Base-by-base conservation (phyloP, 345 rosid species). In the Aquilaria yunnanensis region DNA sequence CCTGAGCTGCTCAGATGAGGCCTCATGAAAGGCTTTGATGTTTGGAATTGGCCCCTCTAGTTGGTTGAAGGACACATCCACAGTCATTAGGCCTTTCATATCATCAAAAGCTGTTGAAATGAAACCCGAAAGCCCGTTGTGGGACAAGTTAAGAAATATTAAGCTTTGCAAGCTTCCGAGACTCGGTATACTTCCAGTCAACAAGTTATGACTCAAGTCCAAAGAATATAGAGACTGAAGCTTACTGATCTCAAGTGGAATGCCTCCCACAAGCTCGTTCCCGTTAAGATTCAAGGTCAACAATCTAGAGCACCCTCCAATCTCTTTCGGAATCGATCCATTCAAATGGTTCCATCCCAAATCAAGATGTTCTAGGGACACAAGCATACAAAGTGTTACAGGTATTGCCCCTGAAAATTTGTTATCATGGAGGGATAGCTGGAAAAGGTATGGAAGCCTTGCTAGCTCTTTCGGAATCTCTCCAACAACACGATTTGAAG, bases 191-290 rank as follows among this genome's bases (percentile, higher is more conserved):
- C 49, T 55, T 23, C 63, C 78, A 2, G 56, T 50, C 11, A 73
- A 34, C 8, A 13, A 12, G 33, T 74, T 70, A 9, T 57, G 29
- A 64, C 86, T 79, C 54, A 82, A 64, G 70, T 82, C 81, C 59
- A 3, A 48, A 67, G 56, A 16, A 30, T 62, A 47, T 12, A 72
- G 59, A 2, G 62, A 61, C 16, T 2, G 29, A 14, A 66, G 48
- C 4, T 34, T 56, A 2, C 70, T 48, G 4, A 72, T 23, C 29
- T 62, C 67, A 4, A 14, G 30, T 0, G 75, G 71, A 51, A 72
- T 61, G 23, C 12, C 14, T 37, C 5, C n/a, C 63, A 8, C 9
- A 5, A 51, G 65, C 47, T 34, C 43, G 45, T 72, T 72, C n/a
- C 4, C 47, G 30, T 62, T 66, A 53, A 72, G 30, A 33, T 66